phyloP scores from a whole-genome alignment of 1,139 yeast genomes.

The Lodderomyces beijingensis region DNA sequence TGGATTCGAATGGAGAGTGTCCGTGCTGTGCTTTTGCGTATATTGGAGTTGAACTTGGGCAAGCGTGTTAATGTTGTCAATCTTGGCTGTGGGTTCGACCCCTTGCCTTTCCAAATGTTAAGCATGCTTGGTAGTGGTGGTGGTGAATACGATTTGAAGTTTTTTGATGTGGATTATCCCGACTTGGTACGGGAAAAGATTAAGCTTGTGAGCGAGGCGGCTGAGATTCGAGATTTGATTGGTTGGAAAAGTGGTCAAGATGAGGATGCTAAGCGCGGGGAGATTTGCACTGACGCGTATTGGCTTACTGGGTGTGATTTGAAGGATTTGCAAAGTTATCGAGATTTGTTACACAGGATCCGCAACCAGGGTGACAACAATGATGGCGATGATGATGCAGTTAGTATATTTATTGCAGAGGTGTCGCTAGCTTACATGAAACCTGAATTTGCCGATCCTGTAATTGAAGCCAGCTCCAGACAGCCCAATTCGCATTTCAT shows the following conservation, averaged over 20 bases:
- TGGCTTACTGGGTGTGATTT: constrained; percentile 70
- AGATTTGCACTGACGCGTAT: constrained; percentile 45
- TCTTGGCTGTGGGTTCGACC: constrained; percentile 81
- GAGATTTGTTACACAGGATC: too few species aligned
- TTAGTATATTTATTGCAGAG: constrained; percentile 70
- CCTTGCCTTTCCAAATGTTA: constrained; percentile 66
- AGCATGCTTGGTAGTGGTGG: constrained; percentile 7
- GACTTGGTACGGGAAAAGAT: constrained; percentile 56
- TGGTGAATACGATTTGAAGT: constrained; percentile 23
- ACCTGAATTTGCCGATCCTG: constrained; percentile 60
- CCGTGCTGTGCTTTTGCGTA: constrained; percentile 45
- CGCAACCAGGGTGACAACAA: too few species aligned
- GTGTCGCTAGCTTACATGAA: constrained; percentile 82
- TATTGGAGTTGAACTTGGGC: constrained; percentile 24
- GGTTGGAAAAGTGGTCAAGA: constrained; percentile 32
- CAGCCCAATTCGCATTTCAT: constrained; percentile 57
- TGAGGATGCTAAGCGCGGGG: constrained; percentile 20
- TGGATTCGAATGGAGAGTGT: constrained; percentile 80
- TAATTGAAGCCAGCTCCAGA: constrained; percentile 48
- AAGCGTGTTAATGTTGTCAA: constrained; percentile 46
- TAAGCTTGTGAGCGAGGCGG: constrained; percentile 44
- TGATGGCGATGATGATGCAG: constrained; percentile 8
- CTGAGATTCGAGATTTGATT: constrained; percentile 45
- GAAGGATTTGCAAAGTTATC: constrained; percentile 44
- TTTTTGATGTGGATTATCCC: constrained; percentile 74